Percentiles rank a stretch among this genome's conserved stretches.
Conservation (phyloP, 2,329 filamentous ascomycete genomes). For the Pseudogymnoascus sp. region DNA sequence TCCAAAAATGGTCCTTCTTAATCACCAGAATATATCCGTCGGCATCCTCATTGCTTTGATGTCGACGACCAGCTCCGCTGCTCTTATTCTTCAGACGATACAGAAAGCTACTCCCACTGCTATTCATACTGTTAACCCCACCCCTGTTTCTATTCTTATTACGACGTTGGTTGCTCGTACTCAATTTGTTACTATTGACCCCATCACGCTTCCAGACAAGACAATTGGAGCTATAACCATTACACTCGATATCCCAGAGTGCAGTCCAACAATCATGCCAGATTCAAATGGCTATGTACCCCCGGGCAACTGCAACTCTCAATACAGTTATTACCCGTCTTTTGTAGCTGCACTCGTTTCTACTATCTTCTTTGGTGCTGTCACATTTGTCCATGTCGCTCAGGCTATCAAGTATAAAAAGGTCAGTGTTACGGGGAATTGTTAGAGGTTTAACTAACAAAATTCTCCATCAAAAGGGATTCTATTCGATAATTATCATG, state of each 20-base stretch:
- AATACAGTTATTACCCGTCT: constrained; percentile 34
- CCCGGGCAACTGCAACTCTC: constrained; percentile 29
- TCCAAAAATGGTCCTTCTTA: neutral
- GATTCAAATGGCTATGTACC: constrained; percentile 33
- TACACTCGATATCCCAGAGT: constrained; percentile 32
- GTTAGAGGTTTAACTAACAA: neutral
- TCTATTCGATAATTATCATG: constrained; percentile 39
- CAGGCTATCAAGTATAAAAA: constrained; percentile 33
- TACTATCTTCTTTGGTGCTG: constrained; percentile 30
- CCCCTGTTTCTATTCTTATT: neutral
- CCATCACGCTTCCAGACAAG: constrained; percentile 25
- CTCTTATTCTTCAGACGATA: neutral
- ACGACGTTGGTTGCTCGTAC: neutral
- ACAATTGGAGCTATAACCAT: constrained; percentile 26
- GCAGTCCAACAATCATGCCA: constrained; percentile 30
- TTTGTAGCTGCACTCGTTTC: constrained; percentile 31
- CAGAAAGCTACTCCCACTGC: neutral
- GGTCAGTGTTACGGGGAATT: constrained; percentile 10
- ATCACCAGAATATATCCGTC: neutral
- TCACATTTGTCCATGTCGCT: constrained; percentile 27
- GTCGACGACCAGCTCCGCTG: neutral
- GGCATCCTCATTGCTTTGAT: neutral
- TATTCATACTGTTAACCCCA: neutral
- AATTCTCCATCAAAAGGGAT: constrained; percentile 20
- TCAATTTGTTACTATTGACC: constrained; percentile 27